phyloP scores from a whole-genome alignment of 495 filamentous ascomycete species.

The Penicillium antarcticum region DNA sequence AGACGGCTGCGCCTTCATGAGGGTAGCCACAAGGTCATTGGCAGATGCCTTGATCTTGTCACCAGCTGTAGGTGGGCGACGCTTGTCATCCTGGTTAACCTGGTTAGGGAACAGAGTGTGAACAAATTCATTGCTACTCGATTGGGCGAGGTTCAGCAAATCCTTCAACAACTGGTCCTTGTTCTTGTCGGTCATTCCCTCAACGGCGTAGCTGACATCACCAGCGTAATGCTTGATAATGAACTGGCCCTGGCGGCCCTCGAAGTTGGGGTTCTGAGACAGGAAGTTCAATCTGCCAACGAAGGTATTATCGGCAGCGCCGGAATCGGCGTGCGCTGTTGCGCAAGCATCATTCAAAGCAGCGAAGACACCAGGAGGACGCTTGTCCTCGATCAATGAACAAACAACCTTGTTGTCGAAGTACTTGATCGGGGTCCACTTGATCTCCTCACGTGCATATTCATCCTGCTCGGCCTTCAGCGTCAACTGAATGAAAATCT shows the following conservation, averaged over 20 bases:
- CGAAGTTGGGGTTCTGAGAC: slow-evolving; percentile 83
- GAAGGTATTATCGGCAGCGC: slow-evolving; percentile 92
- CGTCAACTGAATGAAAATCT: slow-evolving; percentile 99
- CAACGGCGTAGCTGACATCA: slow-evolving; percentile 92
- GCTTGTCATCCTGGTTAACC: slow-evolving; percentile 94
- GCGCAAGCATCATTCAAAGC: slow-evolving; percentile 97
- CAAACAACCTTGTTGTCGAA: slow-evolving; percentile 99
- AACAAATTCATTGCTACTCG: slow-evolving; percentile 79
- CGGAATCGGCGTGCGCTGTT: slow-evolving; percentile 91
- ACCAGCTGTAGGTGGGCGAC: slow-evolving; percentile 88
- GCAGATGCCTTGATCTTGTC: slow-evolving; percentile 97
- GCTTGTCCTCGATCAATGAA: slow-evolving; percentile 89
- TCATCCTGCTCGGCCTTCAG: slow-evolving; percentile 97
- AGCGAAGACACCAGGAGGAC: slow-evolving; percentile 92
- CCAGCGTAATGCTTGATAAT: slow-evolving; percentile 99
- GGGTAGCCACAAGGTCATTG: slow-evolving; percentile 88
- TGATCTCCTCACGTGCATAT: slow-evolving; percentile 92
- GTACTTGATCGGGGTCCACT: slow-evolving; percentile 99
- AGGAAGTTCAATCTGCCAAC: slow-evolving; percentile 88
- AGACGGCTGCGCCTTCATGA: slow-evolving; percentile 95
- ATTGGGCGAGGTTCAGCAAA: slow-evolving; percentile 79
- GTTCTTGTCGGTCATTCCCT: slow-evolving; percentile 99
- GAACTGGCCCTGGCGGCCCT: slow-evolving; percentile 90
- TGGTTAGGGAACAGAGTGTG: slow-evolving; percentile 87
- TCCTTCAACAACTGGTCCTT: slow-evolving; percentile 98